Evolutionary conservation across 192 early-diverging fungal genomes (phyloP).

Genomic region (Umbelopsis vinacea): DNA sequence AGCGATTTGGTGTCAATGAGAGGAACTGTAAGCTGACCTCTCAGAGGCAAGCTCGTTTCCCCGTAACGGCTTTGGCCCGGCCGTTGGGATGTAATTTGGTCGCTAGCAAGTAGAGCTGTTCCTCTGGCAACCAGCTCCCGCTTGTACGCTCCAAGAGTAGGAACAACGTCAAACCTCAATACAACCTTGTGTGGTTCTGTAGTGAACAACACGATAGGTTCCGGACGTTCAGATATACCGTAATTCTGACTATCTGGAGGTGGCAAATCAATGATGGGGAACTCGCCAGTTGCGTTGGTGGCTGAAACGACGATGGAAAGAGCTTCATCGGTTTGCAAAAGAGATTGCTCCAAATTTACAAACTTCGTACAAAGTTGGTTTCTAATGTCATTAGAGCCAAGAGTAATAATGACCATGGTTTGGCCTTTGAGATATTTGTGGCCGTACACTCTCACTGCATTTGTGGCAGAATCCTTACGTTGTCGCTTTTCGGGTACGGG

Average conservation of each 20-base stretch:
- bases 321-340: constrained; percentile 16
- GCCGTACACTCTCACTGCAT: constrained; percentile 60
- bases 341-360: constrained; percentile 50
- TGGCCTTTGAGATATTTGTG: constrained; percentile 64
- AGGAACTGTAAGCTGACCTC: constrained; percentile 63
- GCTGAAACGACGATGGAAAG: constrained; percentile 64
- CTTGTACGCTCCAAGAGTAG: constrained; percentile 54
- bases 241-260: constrained; percentile 44
- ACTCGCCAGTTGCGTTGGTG: constrained; percentile 61
- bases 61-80: constrained; percentile 43
- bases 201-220: constrained; percentile 62
- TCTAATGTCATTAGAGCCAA: constrained; percentile 66
- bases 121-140: constrained; percentile 55
- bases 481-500: background rate
- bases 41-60: constrained; percentile 31
- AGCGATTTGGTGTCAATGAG: constrained; percentile 53
- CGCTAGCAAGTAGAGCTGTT: constrained; percentile 57
- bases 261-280: constrained; percentile 59
- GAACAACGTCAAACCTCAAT: constrained; percentile 60
- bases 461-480: constrained; percentile 15
- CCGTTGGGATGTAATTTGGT: constrained; percentile 44
- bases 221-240: constrained; percentile 38
- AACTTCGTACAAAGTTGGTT: constrained; percentile 41
- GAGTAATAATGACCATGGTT: constrained; percentile 64
- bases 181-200: constrained; percentile 50